Evolutionary conservation across 805 yeast genomes (phyloP).

Genomic region (Yamadazyma scolyti): DNA sequence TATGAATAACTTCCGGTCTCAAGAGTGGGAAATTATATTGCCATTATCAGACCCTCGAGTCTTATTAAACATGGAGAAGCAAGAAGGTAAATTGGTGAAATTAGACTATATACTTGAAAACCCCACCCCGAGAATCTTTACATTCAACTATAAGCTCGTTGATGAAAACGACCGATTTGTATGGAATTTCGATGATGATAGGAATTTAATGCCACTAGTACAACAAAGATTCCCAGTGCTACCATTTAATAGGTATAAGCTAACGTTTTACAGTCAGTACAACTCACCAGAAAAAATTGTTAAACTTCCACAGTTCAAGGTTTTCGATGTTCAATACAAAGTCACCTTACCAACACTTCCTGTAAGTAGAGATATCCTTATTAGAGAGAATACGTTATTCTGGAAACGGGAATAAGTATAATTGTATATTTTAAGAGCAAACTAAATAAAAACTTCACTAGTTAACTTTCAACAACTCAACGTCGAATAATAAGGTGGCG

Average conservation of each 20-base stretch:
- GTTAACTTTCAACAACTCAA: constrained; percentile 62
- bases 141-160: constrained; percentile 50
- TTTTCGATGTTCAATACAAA: constrained; percentile 66
- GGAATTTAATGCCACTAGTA: constrained; percentile 26
- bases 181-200: constrained; percentile 22
- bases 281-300: constrained; percentile 10
- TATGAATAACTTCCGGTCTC: constrained; percentile 26
- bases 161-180: constrained; percentile 16
- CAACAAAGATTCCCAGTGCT: constrained; percentile 47
- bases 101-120: constrained; percentile 62
- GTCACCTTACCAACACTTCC: constrained; percentile 50
- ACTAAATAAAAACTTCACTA: constrained; percentile 14
- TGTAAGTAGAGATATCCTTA: constrained; percentile 15
- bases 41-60: constrained; percentile 73
- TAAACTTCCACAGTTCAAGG: constrained; percentile 58
- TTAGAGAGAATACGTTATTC: constrained; percentile 11
- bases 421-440: neutral
- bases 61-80: constrained; percentile 34
- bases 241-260: constrained; percentile 53
- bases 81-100: constrained; percentile 16
- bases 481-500: constrained; percentile 87
- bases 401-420: constrained; percentile 2
- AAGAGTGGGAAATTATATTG: constrained; percentile 49
- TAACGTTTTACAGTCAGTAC: constrained; percentile 28
- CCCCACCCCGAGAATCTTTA: constrained; percentile 67